Conservation (phyloP, 1,284 basidiomycete species). For the Phaffia rhodozyma region DNA sequence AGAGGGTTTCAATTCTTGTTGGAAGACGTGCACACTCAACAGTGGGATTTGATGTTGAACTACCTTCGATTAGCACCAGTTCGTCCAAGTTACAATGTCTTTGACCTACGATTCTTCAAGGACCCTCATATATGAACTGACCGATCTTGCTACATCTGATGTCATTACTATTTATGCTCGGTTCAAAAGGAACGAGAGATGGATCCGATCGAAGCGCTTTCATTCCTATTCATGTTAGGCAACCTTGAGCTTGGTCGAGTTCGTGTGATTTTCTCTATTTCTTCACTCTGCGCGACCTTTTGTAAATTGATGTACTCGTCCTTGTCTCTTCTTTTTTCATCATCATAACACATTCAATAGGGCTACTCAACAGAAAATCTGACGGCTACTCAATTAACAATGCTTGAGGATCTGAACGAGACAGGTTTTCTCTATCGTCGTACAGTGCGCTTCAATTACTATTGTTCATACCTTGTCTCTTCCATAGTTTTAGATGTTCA, state of each 20-base stretch:
- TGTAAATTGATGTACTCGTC: constrained; percentile 15
- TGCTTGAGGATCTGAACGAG: constrained; percentile 83
- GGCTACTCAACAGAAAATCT: constrained; percentile 79
- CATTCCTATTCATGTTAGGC: constrained; percentile 89
- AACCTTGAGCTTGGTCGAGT: constrained; percentile 83
- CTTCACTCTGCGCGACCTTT: neutral
- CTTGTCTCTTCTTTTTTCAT: constrained; percentile 4
- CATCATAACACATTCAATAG: constrained; percentile 35
- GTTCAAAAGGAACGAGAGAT: constrained; percentile 59
- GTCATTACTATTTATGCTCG: neutral
- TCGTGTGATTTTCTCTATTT: constrained; percentile 26
- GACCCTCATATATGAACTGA: neutral
- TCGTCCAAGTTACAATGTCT: constrained; percentile 20
- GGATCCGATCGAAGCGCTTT: constrained; percentile 86
- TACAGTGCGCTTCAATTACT: constrained; percentile 38
- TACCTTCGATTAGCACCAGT: constrained; percentile 76
- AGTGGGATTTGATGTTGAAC: constrained; percentile 92
- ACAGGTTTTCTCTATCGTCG: constrained; percentile 87
- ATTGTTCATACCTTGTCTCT: neutral
- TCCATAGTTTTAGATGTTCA: neutral
- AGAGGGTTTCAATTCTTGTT: constrained; percentile 94
- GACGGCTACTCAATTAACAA: constrained; percentile 66
- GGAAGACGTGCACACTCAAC: constrained; percentile 87
- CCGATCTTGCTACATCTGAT: constrained; percentile 17
- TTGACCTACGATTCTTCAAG: neutral